phyloP scores from a whole-genome alignment of 2,329 filamentous ascomycete species.

The Diatrype stigma region DNA sequence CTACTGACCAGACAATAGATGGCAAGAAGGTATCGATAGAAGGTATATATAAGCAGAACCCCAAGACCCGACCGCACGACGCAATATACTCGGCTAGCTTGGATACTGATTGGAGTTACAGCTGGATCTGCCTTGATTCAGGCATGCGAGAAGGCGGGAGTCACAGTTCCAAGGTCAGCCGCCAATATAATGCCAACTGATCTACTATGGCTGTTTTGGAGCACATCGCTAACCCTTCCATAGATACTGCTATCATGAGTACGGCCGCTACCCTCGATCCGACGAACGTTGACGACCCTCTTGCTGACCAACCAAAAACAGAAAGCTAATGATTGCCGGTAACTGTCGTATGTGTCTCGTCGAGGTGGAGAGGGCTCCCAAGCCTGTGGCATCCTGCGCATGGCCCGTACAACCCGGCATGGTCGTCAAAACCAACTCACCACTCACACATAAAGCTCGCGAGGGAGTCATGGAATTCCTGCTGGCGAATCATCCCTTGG shows the following conservation, averaged over 20 bases:
- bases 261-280: constrained; percentile 38
- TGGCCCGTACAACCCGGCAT: constrained; percentile 99
- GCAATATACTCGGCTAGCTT: background rate
- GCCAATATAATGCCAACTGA: background rate
- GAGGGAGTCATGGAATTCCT: constrained; percentile 99
- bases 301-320: constrained; percentile 44
- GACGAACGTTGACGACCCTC: constrained; percentile 5
- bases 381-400: constrained; percentile 96
- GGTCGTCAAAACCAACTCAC: constrained; percentile 98
- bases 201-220: constrained; percentile 12
- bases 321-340: constrained; percentile 97
- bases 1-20: constrained; percentile 51
- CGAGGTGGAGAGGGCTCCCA: constrained; percentile 93
- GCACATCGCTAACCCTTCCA: constrained; percentile 27
- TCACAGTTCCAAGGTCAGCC: constrained; percentile 75
- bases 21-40: constrained; percentile 98
- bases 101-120: constrained; percentile 43
- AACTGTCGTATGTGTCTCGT: constrained; percentile 99
- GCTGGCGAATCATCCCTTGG: constrained; percentile 90
- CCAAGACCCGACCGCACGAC: constrained; percentile 4
- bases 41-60: constrained; percentile 58
- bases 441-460: constrained; percentile 92
- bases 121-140: constrained; percentile 96
- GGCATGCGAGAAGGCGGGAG: constrained; percentile 96
- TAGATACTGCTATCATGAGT: constrained; percentile 99